phyloP scores from a whole-genome alignment of 495 filamentous ascomycete genomes.

The Podospora anserina region DNA sequence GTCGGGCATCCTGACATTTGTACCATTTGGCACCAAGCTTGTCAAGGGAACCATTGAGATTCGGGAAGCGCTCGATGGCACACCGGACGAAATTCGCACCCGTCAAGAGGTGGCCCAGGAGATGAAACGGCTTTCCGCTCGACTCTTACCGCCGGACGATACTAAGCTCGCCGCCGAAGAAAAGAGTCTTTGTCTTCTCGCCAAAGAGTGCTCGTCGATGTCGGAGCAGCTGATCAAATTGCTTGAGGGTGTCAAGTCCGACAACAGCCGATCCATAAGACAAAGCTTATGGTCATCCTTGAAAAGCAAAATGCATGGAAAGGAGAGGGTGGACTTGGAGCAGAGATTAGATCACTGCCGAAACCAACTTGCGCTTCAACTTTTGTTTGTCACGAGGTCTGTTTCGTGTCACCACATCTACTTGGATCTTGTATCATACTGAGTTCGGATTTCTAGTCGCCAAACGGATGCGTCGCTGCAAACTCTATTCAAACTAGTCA shows the following conservation, averaged over 20 bases:
- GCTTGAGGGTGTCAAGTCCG: constrained; percentile 28
- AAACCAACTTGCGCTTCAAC: neutral
- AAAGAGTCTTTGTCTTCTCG: constrained; percentile 24
- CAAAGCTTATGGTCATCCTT: constrained; percentile 20
- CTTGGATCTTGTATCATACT: neutral
- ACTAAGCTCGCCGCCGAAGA: constrained; percentile 22
- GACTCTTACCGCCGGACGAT: constrained; percentile 11
- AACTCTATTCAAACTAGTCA: neutral
- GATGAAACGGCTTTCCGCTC: constrained; percentile 19
- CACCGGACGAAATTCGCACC: constrained; percentile 26
- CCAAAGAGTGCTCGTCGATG: constrained; percentile 20
- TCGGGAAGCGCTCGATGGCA: constrained; percentile 27
- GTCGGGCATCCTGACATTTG: constrained; percentile 36
- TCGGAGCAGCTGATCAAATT: constrained; percentile 22
- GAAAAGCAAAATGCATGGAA: constrained; percentile 21
- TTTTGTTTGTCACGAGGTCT: neutral
- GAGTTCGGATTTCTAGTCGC: neutral
- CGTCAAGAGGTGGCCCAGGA: constrained; percentile 15
- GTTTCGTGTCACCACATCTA: neutral
- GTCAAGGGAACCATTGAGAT: constrained; percentile 30
- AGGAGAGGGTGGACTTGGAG: constrained; percentile 23
- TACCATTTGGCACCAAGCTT: constrained; percentile 38
- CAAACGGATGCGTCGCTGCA: neutral
- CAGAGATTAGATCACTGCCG: constrained; percentile 16
- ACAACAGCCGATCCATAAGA: constrained; percentile 23